A percentile compares a stretch with the other conserved stretches of the same genome.
These are phyloP conservation scores for Candida dubliniensis DNA, from an alignment of 1,139 yeast species.

Conservation along the genomic window DNA sequence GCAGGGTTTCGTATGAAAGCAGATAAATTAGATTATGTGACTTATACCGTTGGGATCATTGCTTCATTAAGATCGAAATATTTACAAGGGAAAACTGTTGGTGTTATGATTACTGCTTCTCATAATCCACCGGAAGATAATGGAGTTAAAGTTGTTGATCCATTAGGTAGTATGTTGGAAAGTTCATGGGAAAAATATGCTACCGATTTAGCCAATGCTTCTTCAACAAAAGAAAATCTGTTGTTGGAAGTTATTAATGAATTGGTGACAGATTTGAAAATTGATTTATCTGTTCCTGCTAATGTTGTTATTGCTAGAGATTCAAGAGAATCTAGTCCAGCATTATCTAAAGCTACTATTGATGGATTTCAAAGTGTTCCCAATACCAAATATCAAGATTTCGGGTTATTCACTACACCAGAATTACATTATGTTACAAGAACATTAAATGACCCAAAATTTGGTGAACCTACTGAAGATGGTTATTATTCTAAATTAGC, in stretches of 20 bases:
- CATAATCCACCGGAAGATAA: constrained; percentile 95
- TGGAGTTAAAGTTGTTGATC: constrained; percentile 95
- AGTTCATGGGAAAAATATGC: constrained; percentile 84
- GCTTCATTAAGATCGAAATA: constrained; percentile 80
- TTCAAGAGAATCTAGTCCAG: constrained; percentile 77
- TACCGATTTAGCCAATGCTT: constrained; percentile 74
- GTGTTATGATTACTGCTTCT: constrained; percentile 95
- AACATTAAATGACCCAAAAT: constrained; percentile 62
- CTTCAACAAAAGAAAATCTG: constrained; percentile 27
- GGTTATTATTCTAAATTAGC: constrained; percentile 70
- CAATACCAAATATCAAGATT: constrained; percentile 50
- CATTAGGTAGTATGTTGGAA: constrained; percentile 89
- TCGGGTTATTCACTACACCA: constrained; percentile 85
- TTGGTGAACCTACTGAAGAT: constrained; percentile 48
- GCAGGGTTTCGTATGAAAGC: constrained; percentile 94
- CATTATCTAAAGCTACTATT: constrained; percentile 59
- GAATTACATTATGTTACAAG: constrained; percentile 88
- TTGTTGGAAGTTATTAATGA: constrained; percentile 26
- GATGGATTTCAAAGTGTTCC: constrained; percentile 61
- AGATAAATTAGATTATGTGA: constrained; percentile 70
- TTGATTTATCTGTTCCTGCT: constrained; percentile 40
- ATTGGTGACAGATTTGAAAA: constrained; percentile 33
- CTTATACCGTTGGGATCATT: constrained; percentile 78
- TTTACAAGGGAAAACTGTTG: constrained; percentile 68
- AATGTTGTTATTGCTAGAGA: constrained; percentile 62